A percentile compares a stretch with the other conserved stretches of the same genome.
Evolutionary conservation across 1,284 basidiomycete species (phyloP).

Genomic region (Polyporus tsugae): DNA sequence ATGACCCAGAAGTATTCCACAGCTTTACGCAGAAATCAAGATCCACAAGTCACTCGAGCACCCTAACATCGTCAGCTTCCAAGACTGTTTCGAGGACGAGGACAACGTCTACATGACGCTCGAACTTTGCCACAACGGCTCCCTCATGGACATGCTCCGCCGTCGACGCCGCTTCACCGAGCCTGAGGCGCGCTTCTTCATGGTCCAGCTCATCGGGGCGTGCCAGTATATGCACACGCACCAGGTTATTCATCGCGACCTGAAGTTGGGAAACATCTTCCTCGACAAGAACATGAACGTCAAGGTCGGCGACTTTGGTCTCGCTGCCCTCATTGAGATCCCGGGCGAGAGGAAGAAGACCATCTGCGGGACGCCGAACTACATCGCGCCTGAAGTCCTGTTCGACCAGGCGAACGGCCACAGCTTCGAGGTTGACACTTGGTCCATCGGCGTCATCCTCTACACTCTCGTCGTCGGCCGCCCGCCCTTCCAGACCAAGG

Average conservation of each 20-base stretch:
- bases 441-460: conserved; percentile 97
- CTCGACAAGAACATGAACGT: conserved; percentile 93
- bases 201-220: conserved; percentile 94
- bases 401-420: conserved; percentile 97
- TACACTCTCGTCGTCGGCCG: conserved; percentile 95
- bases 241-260: conserved; percentile 95
- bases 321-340: conserved; percentile 96
- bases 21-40: conserved; percentile 99
- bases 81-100: conserved; percentile 95
- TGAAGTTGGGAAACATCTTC: conserved; percentile 97
- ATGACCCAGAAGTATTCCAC: not conserved
- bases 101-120: conserved; percentile 98
- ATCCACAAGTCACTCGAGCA: conserved; percentile 93
- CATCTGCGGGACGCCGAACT: conserved; percentile 98
- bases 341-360: conserved; percentile 98
- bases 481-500: conserved; percentile 98
- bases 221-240: conserved; percentile 97
- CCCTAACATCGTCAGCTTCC: conserved; percentile 92
- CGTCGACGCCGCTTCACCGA: conserved; percentile 90
- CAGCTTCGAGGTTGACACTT: conserved; percentile 98
- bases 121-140: conserved; percentile 91
- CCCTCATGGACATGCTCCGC: conserved; percentile 91
- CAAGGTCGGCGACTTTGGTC: conserved; percentile 97
- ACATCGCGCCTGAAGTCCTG: conserved; percentile 97
- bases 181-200: conserved; percentile 91